Evolutionary conservation across 2,329 filamentous ascomycete genomes (phyloP), one percentile per base, ranked within the genome.

Genomic region (Penicillium concentricum): DNA sequence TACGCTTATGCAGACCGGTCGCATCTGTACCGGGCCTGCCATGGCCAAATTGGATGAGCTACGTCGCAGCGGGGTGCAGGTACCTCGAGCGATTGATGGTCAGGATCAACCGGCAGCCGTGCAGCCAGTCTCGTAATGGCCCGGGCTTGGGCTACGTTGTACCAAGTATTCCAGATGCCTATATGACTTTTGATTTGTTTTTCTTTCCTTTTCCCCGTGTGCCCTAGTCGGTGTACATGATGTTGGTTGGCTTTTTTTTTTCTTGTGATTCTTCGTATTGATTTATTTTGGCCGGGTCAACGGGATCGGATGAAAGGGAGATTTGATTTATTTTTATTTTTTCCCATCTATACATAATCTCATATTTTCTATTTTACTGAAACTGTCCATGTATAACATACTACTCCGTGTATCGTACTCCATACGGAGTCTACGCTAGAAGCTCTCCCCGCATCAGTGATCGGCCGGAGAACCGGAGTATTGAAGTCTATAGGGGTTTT

Each of bases 1-100:
- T 52, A 75, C 70, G 20, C 66, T 76, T 63, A 78, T 77, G 72
- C 73, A 71, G 51, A 72, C 70, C 2, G 75, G 76, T 13, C 70
- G 73, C 32, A 78, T 78, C 53, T 77, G 74, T 55, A 78, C 75
- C 4, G 73, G 75, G 1, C 70, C 71, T 1, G 67, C 67, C 0
- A 63, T 74, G 62, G 60, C 71, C n/a, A 73, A 69, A 49, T 56
- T 73, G 57, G 67, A 72, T 24, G 69, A 74, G 45, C 65, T 75
- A 22, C 73, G 72, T 28, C 69, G 59, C 18, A 58, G 61, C 12
- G 69, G 68, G 4, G 63, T 72, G 16, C 65, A 70, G 53, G 60
- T 73, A 43, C 64, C 70, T 39, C 68, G 70, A 51, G 43, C 58
- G 4, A 60, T 72, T 16, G 67, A 72, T 24, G 56, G 58, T 12